Base-by-base conservation (phyloP, 495 filamentous ascomycete genomes). In the Xylaria telfairii region DNA sequence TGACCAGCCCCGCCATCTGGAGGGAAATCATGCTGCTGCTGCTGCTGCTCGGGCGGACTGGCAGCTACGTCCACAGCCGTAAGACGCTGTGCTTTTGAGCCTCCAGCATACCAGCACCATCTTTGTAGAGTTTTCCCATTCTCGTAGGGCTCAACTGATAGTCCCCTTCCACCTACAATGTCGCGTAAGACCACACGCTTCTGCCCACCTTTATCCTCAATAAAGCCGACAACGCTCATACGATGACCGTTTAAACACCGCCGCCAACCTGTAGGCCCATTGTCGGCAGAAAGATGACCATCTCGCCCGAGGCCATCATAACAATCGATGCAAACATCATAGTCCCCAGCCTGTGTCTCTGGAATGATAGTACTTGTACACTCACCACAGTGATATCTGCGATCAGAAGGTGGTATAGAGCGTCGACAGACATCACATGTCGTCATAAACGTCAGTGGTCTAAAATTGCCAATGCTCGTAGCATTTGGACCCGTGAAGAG, bases 261-360 rank as follows among this genome's bases (percentile, higher is more conserved):
- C 12, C 94, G 86, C 94, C 94, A 97, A 5, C 94, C 94, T 32
- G 80, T 83, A 64, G 87, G 84, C 0, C 94, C 93, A 72, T 96
- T 92, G 70, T 94, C 92, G 17, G 83, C 80, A 72, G 86, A 87
- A 70, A 97, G 89, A 46, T 85, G 87, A 37, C 87, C 86, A 0
- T 81, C 84, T 10, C 83, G 77, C 4, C 92, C 86, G 17, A 94
- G 84, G 42, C 83, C 84, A 44, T 83, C 78, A 80, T 97, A 97
- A 81, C 94, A 97, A 21, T 87, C 80, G 8, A 83, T 81, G 81
- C 94, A 97, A 70, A 97, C 85, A 73, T 97, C 92, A 81, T 94
- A 95, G 76, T 94, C 90, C n/a, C 91, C 93, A 10, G 83, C 78
- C 68, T 89, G 90, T 75, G 90, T 90, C 72, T 86, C 80, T 3